These are phyloP conservation scores for Aegilops bicornis DNA, from an alignment of 176 grass and related monocot genomes.

Conservation along the genomic window DNA sequence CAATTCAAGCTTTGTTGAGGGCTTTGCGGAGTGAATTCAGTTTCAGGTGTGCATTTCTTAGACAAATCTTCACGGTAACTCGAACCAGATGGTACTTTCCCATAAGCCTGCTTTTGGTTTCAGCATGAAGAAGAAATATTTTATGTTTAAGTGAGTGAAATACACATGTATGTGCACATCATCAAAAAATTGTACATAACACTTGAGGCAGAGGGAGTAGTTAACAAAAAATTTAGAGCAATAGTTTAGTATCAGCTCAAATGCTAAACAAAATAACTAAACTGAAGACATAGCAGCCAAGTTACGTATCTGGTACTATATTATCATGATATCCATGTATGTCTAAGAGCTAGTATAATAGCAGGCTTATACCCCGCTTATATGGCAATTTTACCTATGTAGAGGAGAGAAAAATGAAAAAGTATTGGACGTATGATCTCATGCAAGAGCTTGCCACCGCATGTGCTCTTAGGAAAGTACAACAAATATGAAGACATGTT, in stretches of 20 bases:
- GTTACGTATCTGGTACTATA: background rate
- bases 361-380: too few relatives aligned
- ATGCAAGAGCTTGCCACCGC: too few relatives aligned
- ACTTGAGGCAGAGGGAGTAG: too few relatives aligned
- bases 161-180: background rate
- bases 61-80: constrained; percentile 70
- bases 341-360: background rate
- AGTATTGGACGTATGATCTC: too few relatives aligned
- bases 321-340: background rate
- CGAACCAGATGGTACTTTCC: constrained; percentile 38
- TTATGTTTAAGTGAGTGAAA: constrained; percentile 8
- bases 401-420: too few relatives aligned
- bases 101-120: constrained; percentile 53
- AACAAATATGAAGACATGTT: too few relatives aligned
- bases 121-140: constrained; percentile 29
- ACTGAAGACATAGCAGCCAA: background rate
- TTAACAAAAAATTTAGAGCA: background rate
- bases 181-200: background rate
- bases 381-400: too few relatives aligned
- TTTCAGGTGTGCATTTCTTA: constrained; percentile 32
- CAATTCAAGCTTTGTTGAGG: constrained; percentile 3
- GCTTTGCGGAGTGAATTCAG: constrained; percentile 14
- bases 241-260: background rate
- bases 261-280: background rate
- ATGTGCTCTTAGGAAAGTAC: too few relatives aligned